Conservation (phyloP, 1,139 yeast species). For the Suhomyces bokatorum region DNA sequence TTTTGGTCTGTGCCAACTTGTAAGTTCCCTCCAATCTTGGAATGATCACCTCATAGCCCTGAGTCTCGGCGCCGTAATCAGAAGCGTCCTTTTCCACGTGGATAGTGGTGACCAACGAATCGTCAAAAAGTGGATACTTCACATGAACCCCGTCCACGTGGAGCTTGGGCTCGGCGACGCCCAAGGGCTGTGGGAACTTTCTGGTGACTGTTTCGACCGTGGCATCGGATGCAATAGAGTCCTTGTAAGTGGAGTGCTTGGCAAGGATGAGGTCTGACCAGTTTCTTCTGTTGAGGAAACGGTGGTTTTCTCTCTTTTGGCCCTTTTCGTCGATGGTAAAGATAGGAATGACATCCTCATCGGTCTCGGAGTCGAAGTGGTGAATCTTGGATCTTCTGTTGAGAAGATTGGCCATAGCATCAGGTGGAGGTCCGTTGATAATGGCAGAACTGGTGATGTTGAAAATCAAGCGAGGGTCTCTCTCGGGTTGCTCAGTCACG, state of each 20-base stretch:
- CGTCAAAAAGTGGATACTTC: conserved; percentile 55
- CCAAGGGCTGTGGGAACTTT: conserved; percentile 34
- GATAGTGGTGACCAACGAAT: conserved; percentile 65
- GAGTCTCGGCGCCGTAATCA: conserved; percentile 55
- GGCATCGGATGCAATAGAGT: conserved; percentile 16
- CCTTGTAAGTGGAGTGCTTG: conserved; percentile 33
- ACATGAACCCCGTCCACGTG: conserved; percentile 17
- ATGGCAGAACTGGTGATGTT: conserved; percentile 89
- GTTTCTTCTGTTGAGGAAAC: conserved; percentile 77
- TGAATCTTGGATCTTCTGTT: conserved; percentile 70
- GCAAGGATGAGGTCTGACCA: conserved; percentile 57
- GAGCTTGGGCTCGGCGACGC: conserved; percentile 4
- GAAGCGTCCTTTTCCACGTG: conserved; percentile 67
- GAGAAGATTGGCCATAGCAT: conserved; percentile 71
- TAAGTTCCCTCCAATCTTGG: conserved; percentile 54
- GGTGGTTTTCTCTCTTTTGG: conserved; percentile 48
- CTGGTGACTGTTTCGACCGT: conserved; percentile 14
- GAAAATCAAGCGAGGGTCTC: conserved; percentile 75
- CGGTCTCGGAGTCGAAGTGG: conserved; percentile 60
- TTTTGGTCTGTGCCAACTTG: conserved; percentile 32
- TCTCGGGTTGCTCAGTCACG: conserved; percentile 52
- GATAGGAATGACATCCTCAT: conserved; percentile 78
- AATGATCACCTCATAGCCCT: conserved; percentile 66
- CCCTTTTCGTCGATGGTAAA: conserved; percentile 68
- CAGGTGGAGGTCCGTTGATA: conserved; percentile 90